Base-by-base conservation (phyloP, 179 eudicot species). In the Corrigiola litoralis region DNA sequence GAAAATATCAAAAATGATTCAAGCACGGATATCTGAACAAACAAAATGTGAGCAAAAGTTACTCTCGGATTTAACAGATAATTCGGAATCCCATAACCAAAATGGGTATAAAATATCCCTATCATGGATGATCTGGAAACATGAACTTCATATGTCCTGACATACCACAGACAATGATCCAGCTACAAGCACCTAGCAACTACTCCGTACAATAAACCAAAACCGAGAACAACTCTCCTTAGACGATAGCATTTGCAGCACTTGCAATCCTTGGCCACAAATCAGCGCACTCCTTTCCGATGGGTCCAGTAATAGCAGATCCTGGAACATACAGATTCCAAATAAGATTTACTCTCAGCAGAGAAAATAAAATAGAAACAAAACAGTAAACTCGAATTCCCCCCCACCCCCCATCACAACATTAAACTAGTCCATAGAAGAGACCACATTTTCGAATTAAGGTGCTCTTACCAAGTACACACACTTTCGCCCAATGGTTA, bases 181-280 rank as follows among this genome's bases (percentile, higher is more conserved):
- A 42, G 41, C 62, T 66, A 66, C 53, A 21, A 27, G 8, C 57
- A 63, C 24, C 24, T 41, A 31, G 12, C 42, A 29, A 8, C 10
- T 44, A 46, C 16, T 41, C 21, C 7, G 13, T 27, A 61, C 51
- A 61, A 61, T 24, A 7, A 10, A 46, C 27, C 63, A 29, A 69
- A 56, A 14, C 5, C 4, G 38, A n/a, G 20, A 61, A 16, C 14
- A 47, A n/a, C 12, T 4, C n/a, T 36, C 25, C 63, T 69, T 59
- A 78, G 33, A 78, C 82, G 52, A 78, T 78, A 16, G 82, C 79
- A 67, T 78, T 78, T 16, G 82, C 82, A 61, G 82, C 82, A 57
- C 82, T 78, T 1, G 82, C 82, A 40, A 78, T 78, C 60, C 82
- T 78, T 12, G 82, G 82, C 82, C 82, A 78, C 14, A 78, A 33